A percentile compares a stretch with the other conserved stretches of the same genome.
Evolutionary conservation across 2,329 filamentous ascomycete species (phyloP).

Genomic region (Biscogniauxia sp.): DNA sequence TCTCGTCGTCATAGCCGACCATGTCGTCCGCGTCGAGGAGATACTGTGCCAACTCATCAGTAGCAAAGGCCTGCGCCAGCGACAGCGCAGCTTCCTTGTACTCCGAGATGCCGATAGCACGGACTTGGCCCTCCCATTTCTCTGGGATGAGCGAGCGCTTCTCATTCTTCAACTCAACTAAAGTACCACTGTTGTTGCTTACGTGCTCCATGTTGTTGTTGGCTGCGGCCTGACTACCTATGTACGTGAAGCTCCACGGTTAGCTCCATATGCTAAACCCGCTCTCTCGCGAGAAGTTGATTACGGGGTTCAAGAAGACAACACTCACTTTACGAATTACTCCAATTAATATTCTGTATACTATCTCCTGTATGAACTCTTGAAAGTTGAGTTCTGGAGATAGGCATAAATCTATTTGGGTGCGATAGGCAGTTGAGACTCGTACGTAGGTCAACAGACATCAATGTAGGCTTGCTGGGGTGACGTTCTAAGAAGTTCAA

Average conservation of each 20-base stretch:
- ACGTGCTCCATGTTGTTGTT: conserved; percentile 45
- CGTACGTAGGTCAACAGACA: conserved; percentile 57
- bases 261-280: background rate
- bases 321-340: conserved; percentile 33
- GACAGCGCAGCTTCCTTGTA: conserved; percentile 69
- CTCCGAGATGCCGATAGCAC: conserved; percentile 62
- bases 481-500: conserved; percentile 20
- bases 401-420: conserved; percentile 56
- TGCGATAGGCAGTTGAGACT: conserved; percentile 56
- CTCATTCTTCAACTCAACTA: conserved; percentile 26
- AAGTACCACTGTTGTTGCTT: conserved; percentile 26
- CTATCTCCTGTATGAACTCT: conserved; percentile 56
- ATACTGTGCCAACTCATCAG: conserved; percentile 72
- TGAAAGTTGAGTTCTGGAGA: conserved; percentile 54
- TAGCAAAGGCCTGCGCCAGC: conserved; percentile 74
- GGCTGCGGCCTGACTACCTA: conserved; percentile 17
- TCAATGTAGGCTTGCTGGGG: conserved; percentile 46
- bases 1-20: conserved; percentile 58
- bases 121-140: conserved; percentile 55
- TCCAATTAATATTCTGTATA: conserved; percentile 50
- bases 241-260: background rate
- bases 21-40: conserved; percentile 71
- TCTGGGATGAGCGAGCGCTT: conserved; percentile 51
- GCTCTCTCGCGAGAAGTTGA: background rate
- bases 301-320: conserved; percentile 4